Conservation (phyloP, 352 stramenopile genomes). For the Globisporangium perplexum region DNA sequence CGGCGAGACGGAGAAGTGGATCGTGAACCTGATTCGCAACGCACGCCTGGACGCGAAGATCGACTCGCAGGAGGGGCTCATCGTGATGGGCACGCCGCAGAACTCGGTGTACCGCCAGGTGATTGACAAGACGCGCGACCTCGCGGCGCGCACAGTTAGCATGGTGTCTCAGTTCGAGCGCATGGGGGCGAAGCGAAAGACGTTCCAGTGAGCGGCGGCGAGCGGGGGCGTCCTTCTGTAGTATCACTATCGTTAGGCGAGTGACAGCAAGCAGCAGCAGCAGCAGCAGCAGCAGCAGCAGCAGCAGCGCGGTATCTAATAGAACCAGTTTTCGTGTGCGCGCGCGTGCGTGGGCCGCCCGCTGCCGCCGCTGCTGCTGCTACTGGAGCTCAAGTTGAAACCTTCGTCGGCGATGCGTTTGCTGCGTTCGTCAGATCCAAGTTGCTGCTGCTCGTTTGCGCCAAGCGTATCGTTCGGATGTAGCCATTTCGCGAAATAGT, state of each 20-base stretch:
- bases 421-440: too few species aligned
- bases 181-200: slow-evolving; percentile 80
- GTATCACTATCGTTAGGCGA: slow-evolving; percentile 12
- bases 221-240: neutral
- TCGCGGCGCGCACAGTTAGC: slow-evolving; percentile 90
- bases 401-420: too few species aligned
- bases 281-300: slow-evolving; percentile 6
- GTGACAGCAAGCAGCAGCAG: slow-evolving; percentile 5
- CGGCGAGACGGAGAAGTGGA: slow-evolving; percentile 97
- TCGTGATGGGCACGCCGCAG: slow-evolving; percentile 94
- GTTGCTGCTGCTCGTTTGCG: too few species aligned
- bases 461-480: too few species aligned
- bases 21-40: slow-evolving; percentile 98
- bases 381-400: neutral
- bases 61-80: slow-evolving; percentile 94
- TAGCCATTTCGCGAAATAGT: too few species aligned
- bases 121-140: slow-evolving; percentile 96
- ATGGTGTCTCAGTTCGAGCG: slow-evolving; percentile 85
- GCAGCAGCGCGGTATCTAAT: slow-evolving; percentile 14
- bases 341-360: slow-evolving; percentile 2
- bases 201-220: slow-evolving; percentile 36
- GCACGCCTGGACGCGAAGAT: slow-evolving; percentile 97
- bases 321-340: slow-evolving; percentile 16
- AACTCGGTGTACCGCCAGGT: slow-evolving; percentile 96
- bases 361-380: neutral